Base-by-base conservation (phyloP, 306 rosid genomes). In the Ormosia emarginata region DNA sequence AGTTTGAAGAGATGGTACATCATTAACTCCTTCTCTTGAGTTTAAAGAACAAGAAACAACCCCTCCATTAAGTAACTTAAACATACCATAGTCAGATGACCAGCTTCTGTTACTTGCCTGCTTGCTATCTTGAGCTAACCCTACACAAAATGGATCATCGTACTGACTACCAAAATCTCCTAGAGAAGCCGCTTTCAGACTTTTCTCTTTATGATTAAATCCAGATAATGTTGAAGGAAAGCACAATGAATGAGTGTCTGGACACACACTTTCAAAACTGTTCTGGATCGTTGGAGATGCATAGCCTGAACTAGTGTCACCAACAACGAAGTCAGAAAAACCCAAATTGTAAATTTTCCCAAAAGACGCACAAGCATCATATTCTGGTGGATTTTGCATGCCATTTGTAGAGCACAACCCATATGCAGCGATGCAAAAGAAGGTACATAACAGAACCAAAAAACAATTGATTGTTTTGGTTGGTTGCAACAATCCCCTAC, bases 11-110 rank as follows among this genome's bases (percentile, higher is more conserved):
- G 90, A 77, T 34, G 93, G 81, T 64, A 82, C 70, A 75, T 83
- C 90, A 55, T 70, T 86, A 61, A 62, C 70, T 88, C 75, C 93
- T 78, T 87, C 90, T 82, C 77, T 87, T 50, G 91, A 85, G 83
- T 73, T 91, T 90, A 92, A 77, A 69, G 97, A 90, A 87, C 99
- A 95, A 43, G 94, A 90, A 84, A 90, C 85, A 56, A 84, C 55
- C 86, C 90, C 90, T 52, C 98, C 95, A 78, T 87, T 87, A 82
- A 86, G 84, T 76, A 92, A 86, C 88, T 86, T 89, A 84, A 93
- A 95, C 89, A 87, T 63, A 46, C 98, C 99, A 87, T 82, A 75
- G 81, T 95, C 98, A 36, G 92, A 82, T 63, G 88, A 93, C 97
- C 94, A 89, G 82, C 90, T 93, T 79, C 68, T 74, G 80, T 92